Conservation (phyloP, 495 filamentous ascomycete species). For the Corynascus novoguineensis region DNA sequence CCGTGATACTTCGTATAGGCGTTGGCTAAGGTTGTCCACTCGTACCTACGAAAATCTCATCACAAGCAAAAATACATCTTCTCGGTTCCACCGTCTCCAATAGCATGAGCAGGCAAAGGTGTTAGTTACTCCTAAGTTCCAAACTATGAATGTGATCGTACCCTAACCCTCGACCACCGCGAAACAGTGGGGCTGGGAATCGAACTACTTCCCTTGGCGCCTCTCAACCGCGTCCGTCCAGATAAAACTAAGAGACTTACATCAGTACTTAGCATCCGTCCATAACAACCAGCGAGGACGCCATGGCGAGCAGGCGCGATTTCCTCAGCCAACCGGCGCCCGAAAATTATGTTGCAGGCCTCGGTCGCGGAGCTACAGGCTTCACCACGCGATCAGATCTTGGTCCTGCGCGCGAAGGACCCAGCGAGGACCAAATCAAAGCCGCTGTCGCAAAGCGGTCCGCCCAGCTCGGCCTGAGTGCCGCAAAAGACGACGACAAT, state of each 20-base stretch:
- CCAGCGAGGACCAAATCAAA: conserved; percentile 97
- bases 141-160: no score
- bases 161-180: not conserved
- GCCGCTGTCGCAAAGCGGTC: conserved; percentile 91
- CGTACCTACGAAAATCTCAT: no score
- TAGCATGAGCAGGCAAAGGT: no score
- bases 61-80: no score
- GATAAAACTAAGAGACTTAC: not conserved
- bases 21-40: no score
- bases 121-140: no score
- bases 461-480: conserved; percentile 65
- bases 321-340: conserved; percentile 88
- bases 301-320: conserved; percentile 76
- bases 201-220: not conserved
- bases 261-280: not conserved
- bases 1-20: no score
- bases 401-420: conserved; percentile 91
- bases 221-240: not conserved
- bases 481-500: conserved; percentile 79
- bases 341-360: conserved; percentile 96
- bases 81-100: no score
- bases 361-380: conserved; percentile 94
- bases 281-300: conserved; percentile 1
- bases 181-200: no score
- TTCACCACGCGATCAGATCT: conserved; percentile 98